These are phyloP conservation scores for Chaetomiaceae sp. DNA, from an alignment of 2,329 filamentous ascomycete species.

Conservation along the genomic window DNA sequence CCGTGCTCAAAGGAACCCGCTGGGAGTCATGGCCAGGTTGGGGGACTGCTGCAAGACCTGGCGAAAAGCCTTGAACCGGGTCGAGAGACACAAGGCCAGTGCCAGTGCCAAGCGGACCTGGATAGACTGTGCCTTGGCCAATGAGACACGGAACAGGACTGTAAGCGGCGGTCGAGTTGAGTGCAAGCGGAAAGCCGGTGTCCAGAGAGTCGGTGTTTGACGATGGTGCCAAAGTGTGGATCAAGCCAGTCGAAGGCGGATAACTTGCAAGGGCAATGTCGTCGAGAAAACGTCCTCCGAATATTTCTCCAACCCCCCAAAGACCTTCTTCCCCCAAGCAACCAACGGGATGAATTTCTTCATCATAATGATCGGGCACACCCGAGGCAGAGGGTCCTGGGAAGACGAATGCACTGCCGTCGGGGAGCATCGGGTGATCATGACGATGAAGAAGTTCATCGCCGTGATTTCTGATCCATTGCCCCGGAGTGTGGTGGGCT, in stretches of 20 bases:
- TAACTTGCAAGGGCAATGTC: background rate
- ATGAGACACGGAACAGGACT: no score
- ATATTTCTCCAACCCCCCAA: background rate
- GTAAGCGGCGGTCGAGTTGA: no score
- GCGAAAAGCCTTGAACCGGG: no score
- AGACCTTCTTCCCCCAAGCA: background rate
- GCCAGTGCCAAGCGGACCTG: no score
- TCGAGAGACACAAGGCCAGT: no score
- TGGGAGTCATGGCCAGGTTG: no score
- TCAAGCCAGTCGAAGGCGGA: background rate
- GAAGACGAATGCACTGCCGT: background rate
- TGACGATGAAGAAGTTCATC: background rate
- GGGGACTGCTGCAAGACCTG: no score
- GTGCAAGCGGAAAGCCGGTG: background rate
- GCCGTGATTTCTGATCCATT: background rate
- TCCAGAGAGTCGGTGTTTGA: background rate
- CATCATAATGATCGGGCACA: background rate
- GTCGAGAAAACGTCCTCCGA: no score
- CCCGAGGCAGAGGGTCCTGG: background rate
- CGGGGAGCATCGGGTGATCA: background rate
- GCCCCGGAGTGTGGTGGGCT: background rate
- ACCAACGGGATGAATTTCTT: background rate
- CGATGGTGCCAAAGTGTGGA: background rate
- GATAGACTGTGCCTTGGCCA: no score
- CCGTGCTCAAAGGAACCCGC: no score